Evolutionary conservation across 768 basidiomycete species (phyloP).

Genomic region (Hygrocybe punicea): DNA sequence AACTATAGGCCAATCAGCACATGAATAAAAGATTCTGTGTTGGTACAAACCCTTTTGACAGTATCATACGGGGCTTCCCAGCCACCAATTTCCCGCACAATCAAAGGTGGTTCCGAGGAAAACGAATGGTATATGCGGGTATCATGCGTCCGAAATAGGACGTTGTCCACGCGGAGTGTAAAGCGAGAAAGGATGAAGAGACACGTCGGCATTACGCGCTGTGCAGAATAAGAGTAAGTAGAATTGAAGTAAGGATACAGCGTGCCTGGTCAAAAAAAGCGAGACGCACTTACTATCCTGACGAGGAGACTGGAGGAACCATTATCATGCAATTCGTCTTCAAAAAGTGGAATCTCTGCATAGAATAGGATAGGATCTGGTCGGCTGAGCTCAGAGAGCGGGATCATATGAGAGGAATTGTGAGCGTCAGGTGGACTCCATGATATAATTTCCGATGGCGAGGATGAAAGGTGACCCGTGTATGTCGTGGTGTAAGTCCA

Average conservation of each 20-base stretch:
- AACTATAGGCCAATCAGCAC: slow-evolving; percentile 38
- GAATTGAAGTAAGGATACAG: background rate
- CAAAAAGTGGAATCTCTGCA: slow-evolving; percentile 90
- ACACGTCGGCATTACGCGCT: slow-evolving; percentile 97
- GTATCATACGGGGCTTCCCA: slow-evolving; percentile 88
- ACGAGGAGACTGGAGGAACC: slow-evolving; percentile 82
- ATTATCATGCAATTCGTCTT: slow-evolving; percentile 97
- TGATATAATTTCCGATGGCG: slow-evolving; percentile 4
- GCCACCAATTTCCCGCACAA: slow-evolving; percentile 81
- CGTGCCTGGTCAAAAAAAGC: background rate
- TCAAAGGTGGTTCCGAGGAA: slow-evolving; percentile 48
- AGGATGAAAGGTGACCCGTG: slow-evolving; percentile 50
- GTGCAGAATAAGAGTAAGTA: slow-evolving; percentile 8
- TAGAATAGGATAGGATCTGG: slow-evolving; percentile 98
- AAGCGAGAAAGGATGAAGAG: slow-evolving; percentile 88
- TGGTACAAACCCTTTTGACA: slow-evolving; percentile 62
- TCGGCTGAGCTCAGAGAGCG: slow-evolving; percentile 77
- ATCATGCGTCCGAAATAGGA: slow-evolving; percentile 87
- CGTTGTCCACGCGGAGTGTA: slow-evolving; percentile 91
- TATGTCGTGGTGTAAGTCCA: slow-evolving; percentile 98
- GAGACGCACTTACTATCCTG: slow-evolving; percentile 66
- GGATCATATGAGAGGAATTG: slow-evolving; percentile 63
- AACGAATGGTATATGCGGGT: slow-evolving; percentile 90
- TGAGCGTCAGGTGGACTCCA: slow-evolving; percentile 60
- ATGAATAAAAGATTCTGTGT: background rate